Conservation (phyloP, 2,329 filamentous ascomycete genomes). For the Dactylellina sp. region DNA sequence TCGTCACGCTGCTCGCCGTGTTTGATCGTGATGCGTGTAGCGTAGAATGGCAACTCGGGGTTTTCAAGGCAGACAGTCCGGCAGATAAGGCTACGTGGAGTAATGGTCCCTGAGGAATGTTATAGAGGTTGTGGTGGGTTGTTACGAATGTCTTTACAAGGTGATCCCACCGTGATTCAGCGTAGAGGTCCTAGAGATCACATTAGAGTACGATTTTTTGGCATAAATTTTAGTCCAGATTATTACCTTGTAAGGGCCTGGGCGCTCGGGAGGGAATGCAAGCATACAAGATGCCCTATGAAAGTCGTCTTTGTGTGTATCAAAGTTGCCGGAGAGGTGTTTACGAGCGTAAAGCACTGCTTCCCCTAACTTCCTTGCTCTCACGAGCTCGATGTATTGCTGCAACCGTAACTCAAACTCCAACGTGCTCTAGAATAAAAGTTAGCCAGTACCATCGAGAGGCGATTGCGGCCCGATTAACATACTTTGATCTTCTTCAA, state of each 20-base stretch:
- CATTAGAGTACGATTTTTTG: constrained; percentile 18
- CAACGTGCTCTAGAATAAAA: constrained; percentile 73
- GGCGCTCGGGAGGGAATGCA: constrained; percentile 75
- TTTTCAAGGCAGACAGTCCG: constrained; percentile 93
- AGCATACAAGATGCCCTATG: constrained; percentile 81
- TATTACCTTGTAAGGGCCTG: constrained; percentile 71
- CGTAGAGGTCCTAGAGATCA: constrained; percentile 75
- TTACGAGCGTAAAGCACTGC: constrained; percentile 85
- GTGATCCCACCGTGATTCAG: constrained; percentile 76
- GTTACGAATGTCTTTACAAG: constrained; percentile 83
- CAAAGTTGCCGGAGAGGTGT: constrained; percentile 77
- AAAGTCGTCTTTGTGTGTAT: constrained; percentile 76
- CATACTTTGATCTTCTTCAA: constrained; percentile 85
- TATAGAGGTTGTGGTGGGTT: constrained; percentile 87
- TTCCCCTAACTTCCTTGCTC: constrained; percentile 76
- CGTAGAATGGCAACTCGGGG: constrained; percentile 85
- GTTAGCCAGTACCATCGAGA: constrained; percentile 47
- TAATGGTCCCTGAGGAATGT: constrained; percentile 82
- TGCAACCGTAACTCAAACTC: constrained; percentile 95
- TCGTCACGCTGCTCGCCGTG: constrained; percentile 72
- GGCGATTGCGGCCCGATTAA: constrained; percentile 39
- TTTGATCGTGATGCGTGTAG: constrained; percentile 70
- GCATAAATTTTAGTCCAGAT: not conserved
- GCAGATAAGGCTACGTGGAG: constrained; percentile 91
- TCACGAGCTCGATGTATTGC: constrained; percentile 91